phyloP scores from a whole-genome alignment of 2,329 filamentous ascomycete species.

The Verticillium dahliae region DNA sequence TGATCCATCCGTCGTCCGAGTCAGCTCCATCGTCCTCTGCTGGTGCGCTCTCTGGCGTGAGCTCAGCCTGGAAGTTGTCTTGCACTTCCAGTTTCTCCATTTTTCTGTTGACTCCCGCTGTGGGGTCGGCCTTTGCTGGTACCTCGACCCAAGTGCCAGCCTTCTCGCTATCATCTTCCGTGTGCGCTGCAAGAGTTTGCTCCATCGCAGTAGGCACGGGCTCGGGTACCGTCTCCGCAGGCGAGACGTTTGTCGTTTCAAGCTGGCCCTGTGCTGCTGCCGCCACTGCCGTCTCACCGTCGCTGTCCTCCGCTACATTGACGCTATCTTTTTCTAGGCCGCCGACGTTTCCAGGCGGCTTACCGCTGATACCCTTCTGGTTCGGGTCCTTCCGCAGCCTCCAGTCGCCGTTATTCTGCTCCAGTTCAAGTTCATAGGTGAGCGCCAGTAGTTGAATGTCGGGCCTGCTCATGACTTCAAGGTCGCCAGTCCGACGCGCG shows the following conservation, averaged over 20 bases:
- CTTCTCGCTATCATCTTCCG: slow-evolving; percentile 3
- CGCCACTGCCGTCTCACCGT: background rate
- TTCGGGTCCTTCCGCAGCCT: slow-evolving; percentile 70
- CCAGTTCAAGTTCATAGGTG: slow-evolving; percentile 90
- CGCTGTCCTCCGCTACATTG: background rate
- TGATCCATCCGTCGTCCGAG: slow-evolving; percentile 82
- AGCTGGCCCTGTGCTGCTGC: slow-evolving; percentile 1
- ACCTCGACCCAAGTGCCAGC: background rate
- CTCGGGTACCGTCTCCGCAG: slow-evolving; percentile 4
- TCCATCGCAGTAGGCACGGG: slow-evolving; percentile 2
- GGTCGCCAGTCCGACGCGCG: slow-evolving; percentile 82
- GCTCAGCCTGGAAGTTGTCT: slow-evolving; percentile 5
- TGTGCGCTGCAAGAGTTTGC: background rate
- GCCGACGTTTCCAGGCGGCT: slow-evolving; percentile 42
- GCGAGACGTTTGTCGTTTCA: slow-evolving; percentile 8
- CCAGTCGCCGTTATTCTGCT: slow-evolving; percentile 86
- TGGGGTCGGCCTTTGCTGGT: background rate
- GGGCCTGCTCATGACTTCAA: slow-evolving; percentile 77
- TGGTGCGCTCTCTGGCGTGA: slow-evolving; percentile 6
- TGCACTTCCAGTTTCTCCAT: slow-evolving; percentile 11
- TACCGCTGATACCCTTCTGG: slow-evolving; percentile 72
- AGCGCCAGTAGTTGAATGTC: slow-evolving; percentile 88
- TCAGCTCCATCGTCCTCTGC: slow-evolving; percentile 33
- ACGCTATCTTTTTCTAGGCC: slow-evolving; percentile 1
- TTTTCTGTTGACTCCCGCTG: background rate